Percentiles rank a stretch among this genome's conserved stretches.
These are phyloP conservation scores for Trichopus zeylanicus DNA, from an alignment of 116 monocot species.

Conservation along the genomic window DNA sequence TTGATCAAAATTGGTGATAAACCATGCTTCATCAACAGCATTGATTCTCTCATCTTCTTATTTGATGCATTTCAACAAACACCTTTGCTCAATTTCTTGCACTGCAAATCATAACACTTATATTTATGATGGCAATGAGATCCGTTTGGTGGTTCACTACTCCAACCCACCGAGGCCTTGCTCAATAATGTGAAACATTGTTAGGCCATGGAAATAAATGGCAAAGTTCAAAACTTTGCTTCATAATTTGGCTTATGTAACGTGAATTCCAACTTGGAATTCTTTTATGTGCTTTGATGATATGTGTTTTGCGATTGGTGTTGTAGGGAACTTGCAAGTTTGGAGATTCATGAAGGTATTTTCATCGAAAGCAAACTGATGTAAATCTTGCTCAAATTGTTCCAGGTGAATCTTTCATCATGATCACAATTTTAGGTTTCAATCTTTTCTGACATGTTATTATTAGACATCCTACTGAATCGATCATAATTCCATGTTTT, in stretches of 20 bases:
- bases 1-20: no score
- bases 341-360: slow-evolving; percentile 74
- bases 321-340: slow-evolving; percentile 70
- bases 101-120: no score
- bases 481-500: no score
- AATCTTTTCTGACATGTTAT: no score
- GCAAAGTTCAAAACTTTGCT: neutral
- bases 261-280: neutral
- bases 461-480: no score
- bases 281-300: neutral
- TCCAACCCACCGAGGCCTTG: no score
- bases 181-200: no score
- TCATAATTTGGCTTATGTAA: neutral
- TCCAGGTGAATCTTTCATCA: slow-evolving; percentile 13
- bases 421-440: no score
- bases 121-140: slow-evolving; percentile 12
- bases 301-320: neutral
- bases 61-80: slow-evolving; percentile 17
- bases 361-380: slow-evolving; percentile 51
- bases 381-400: slow-evolving; percentile 5
- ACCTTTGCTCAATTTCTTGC: no score
- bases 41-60: neutral
- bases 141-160: slow-evolving; percentile 7
- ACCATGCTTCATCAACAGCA: no score
- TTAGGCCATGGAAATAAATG: slow-evolving; percentile 5